Evolutionary conservation across 2,329 filamentous ascomycete genomes (phyloP), one percentile per base, ranked within the genome.

Genomic region (Colletotrichum tofieldiae): DNA sequence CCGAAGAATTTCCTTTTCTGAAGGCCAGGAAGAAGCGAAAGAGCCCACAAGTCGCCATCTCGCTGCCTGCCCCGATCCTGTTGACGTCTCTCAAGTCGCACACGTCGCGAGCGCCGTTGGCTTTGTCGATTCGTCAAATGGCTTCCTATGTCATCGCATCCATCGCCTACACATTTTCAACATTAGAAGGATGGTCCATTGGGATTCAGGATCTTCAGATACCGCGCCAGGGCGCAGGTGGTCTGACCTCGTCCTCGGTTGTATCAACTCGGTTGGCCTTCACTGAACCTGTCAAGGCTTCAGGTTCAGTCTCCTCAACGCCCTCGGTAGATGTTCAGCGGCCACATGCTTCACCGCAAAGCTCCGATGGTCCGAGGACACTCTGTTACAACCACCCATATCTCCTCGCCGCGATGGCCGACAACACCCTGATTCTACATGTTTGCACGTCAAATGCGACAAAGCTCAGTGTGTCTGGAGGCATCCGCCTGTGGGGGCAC

Each of bases 121-220:
- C 94, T 0, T 83, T 98, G n/a, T 96, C 94, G 0, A 89, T 98
- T 47, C 90, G 95, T n/a, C 88, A 86, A 35, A 90, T 90, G 18
- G 80, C 89, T 0, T 84, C 85, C 4, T 89, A 89, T 14, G 89
- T 94, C 23, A 89, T 94, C n/a, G 93, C 94, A 2, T 95, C 94
- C 0, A 93, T 98, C 71, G 95, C 94, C 1, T 98, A 97, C 80
- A 93, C 94, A 0, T 91, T 97, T 75, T 91, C 93, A 20, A 93
- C 93, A 2, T 86, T 92, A 3, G 91, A 91, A 54, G 95, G 95
- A 37, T 98, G 95, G 94, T 95, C 93, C 9, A 89, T 98, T 20
- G 95, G 95, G 2, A 90, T 98, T n/a, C 96, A 98, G 80, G 96
- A 98, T 80, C 85, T 98, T 54, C 91, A 93, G 70, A 87, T 97